These are phyloP conservation scores for Flueggea neowawraea DNA, from an alignment of 441 rosid species.

Conservation along the genomic window DNA sequence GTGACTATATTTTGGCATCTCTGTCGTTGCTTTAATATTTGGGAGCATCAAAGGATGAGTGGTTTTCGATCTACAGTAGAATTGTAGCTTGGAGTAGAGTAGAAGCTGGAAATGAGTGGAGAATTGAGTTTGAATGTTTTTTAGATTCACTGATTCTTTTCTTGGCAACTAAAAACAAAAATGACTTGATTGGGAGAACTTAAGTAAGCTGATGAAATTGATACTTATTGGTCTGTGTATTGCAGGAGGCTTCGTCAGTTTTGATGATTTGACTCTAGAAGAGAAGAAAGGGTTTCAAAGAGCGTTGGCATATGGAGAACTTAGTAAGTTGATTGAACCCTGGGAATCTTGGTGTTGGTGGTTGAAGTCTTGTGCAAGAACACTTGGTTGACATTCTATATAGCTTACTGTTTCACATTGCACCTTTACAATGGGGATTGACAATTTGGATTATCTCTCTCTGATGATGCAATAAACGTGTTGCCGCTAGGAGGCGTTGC, in stretches of 20 bases:
- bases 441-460: too few species aligned
- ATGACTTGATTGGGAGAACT: too few species aligned
- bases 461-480: too few species aligned
- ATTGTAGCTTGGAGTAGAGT: conserved; percentile 8
- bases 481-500: too few species aligned
- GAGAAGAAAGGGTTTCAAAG: conserved; percentile 76
- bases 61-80: conserved; percentile 41
- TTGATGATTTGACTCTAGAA: conserved; percentile 64
- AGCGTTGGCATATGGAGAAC: conserved; percentile 78
- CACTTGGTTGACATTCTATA: conserved; percentile 63
- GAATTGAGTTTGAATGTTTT: background rate
- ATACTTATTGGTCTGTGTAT: background rate
- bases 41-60: conserved; percentile 30
- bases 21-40: conserved; percentile 30
- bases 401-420: conserved; percentile 73
- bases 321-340: conserved; percentile 81
- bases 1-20: conserved; percentile 25
- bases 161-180: too few species aligned
- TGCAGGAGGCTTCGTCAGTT: conserved; percentile 38
- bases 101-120: conserved; percentile 9
- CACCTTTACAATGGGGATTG: too few species aligned
- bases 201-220: conserved; percentile 12
- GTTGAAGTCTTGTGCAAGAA: conserved; percentile 64
- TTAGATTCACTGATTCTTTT: too few species aligned
- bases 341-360: conserved; percentile 67